Percentiles rank a stretch among this genome's conserved stretches.
These are phyloP conservation scores for Singerocomus rubriflavus DNA, from an alignment of 1,284 basidiomycete genomes.

Conservation along the genomic window DNA sequence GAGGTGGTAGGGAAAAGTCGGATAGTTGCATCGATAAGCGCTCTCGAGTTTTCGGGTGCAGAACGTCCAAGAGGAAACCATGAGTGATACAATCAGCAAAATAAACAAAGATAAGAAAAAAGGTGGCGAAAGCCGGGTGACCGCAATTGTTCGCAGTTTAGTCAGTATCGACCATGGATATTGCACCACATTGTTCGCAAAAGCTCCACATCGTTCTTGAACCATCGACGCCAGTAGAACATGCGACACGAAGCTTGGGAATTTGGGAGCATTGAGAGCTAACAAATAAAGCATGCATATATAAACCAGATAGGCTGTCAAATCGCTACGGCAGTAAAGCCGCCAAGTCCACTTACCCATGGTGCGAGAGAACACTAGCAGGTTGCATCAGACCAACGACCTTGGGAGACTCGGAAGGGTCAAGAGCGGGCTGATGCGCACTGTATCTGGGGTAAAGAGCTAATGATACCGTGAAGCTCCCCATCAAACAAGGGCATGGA, in stretches of 20 bases:
- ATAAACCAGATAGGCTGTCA: slow-evolving; percentile 9
- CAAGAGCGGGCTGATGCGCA: slow-evolving; percentile 54
- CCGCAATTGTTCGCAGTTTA: slow-evolving; percentile 28
- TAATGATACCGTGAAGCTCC: slow-evolving; percentile 19
- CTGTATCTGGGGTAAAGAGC: slow-evolving; percentile 63
- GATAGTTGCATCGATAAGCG: slow-evolving; percentile 19
- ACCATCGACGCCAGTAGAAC: slow-evolving; percentile 56
- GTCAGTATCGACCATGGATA: slow-evolving; percentile 80
- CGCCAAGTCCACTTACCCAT: slow-evolving; percentile 56
- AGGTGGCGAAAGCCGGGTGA: slow-evolving; percentile 9
- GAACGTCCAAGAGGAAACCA: slow-evolving; percentile 22
- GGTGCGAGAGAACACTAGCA: slow-evolving; percentile 57
- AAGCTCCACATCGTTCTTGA: slow-evolving; percentile 80
- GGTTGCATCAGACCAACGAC: slow-evolving; percentile 68
- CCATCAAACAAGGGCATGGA: slow-evolving; percentile 1
- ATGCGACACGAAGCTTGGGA: slow-evolving; percentile 69
- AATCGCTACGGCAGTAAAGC: slow-evolving; percentile 5
- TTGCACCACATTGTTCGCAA: slow-evolving; percentile 82
- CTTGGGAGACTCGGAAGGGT: slow-evolving; percentile 40
- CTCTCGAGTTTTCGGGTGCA: slow-evolving; percentile 28
- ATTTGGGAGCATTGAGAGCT: slow-evolving; percentile 73
- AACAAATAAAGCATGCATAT: slow-evolving; percentile 13
- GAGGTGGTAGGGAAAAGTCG: slow-evolving; percentile 4
- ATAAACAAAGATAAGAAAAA: slow-evolving; percentile 36
- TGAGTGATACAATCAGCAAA: slow-evolving; percentile 32